Evolutionary conservation across 75 land plant species (phyloP), one percentile per base, ranked within the genome.

Genomic region (Pinus taeda): DNA sequence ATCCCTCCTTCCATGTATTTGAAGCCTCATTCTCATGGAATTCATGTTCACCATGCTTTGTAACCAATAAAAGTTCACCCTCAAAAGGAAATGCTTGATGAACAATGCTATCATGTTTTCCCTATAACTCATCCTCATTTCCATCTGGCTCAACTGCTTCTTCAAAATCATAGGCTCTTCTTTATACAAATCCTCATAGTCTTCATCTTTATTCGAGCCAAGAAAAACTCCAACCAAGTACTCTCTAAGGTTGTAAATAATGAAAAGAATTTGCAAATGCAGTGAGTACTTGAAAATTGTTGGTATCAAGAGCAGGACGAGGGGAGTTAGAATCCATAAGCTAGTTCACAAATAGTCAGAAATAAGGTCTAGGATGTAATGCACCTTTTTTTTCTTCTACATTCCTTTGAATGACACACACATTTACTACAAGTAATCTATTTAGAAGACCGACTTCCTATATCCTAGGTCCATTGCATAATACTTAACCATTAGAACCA

Each of bases 361-460:
- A 97, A 81, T 92, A 95, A 58, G 99, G 99, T 56, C 99, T 90
- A 29, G 99, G 93, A 81, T 93, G 94, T 73, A 97, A 97, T 26
- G 89, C 81, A 57, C 85, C 85, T 49, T 78, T 90, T 94, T 26
- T 26, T 26, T 83, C 95, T 67, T 94, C 95, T 1, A 86, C 83
- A 80, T 90, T 98, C 79, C 85, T 91, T 67, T 89, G 93, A 77
- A 97, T 88, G 29, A 87, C 84, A 74, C 89, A 88, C 22, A 88
- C 92, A 56, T 89, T 88, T 9, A 97, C 93, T 4, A 86, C 72
- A 62, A 97, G 83, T 58, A 97, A 85, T 98, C 94, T 94, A 11
- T 91, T 85, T 61, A 94, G 78, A 57, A 97, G 93, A 64, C 71
- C 60, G 45, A 85, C 71, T 81, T 94, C 94, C 70, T 85, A 66